These are phyloP conservation scores for Lentinula novae-zelandiae DNA, from an alignment of 1,284 basidiomycete genomes.

Conservation along the genomic window DNA sequence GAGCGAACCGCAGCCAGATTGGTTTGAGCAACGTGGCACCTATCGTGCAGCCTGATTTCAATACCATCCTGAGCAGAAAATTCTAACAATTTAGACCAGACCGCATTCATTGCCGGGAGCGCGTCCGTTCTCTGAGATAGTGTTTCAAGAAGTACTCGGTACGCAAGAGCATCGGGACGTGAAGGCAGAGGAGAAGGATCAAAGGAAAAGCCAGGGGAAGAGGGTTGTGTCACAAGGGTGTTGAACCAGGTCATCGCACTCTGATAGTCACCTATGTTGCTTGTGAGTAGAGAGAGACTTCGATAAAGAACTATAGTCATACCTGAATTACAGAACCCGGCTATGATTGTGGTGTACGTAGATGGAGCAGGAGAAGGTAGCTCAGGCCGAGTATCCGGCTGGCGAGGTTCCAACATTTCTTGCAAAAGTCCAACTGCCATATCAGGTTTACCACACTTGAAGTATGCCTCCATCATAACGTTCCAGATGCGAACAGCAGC, in stretches of 20 bases:
- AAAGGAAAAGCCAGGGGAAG: neutral
- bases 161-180: slow-evolving; percentile 8
- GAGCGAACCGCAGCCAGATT: neutral
- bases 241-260: slow-evolving; percentile 74
- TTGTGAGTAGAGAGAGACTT: neutral
- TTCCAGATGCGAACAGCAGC: slow-evolving; percentile 60
- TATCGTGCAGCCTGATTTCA: neutral
- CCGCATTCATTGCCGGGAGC: slow-evolving; percentile 36
- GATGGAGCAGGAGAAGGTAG: slow-evolving; percentile 43
- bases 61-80: neutral
- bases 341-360: slow-evolving; percentile 65
- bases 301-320: neutral
- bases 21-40: neutral
- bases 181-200: slow-evolving; percentile 15
- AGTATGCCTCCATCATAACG: slow-evolving; percentile 73
- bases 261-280: slow-evolving; percentile 27
- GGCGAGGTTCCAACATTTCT: slow-evolving; percentile 50
- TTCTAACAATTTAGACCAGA: slow-evolving; percentile 1
- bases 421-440: slow-evolving; percentile 71
- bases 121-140: slow-evolving; percentile 45
- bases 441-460: slow-evolving; percentile 60
- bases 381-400: neutral
- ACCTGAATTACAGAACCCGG: slow-evolving; percentile 56
- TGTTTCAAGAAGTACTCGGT: slow-evolving; percentile 1
- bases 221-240: slow-evolving; percentile 44